Conservation (phyloP, 768 basidiomycete species). For the Leccinum disarticulatum region DNA sequence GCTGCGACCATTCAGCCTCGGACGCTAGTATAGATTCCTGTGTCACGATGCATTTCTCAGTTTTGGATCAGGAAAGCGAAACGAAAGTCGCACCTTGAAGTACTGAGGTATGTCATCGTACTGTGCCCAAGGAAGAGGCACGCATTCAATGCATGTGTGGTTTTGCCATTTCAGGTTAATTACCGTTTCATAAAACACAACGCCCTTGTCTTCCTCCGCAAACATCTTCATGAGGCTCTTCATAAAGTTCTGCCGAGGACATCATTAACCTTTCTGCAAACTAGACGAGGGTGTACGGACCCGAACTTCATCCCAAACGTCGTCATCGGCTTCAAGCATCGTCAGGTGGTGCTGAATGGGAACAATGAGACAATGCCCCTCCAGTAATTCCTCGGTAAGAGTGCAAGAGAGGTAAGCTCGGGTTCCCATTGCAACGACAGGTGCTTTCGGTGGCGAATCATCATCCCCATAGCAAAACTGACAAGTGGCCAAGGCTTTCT, state of each 20-base stretch:
- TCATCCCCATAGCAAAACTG: conserved; percentile 92
- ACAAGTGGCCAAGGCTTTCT: conserved; percentile 84
- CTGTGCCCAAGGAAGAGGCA: conserved; percentile 87
- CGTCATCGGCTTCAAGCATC: conserved; percentile 92
- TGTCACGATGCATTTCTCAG: conserved; percentile 5
- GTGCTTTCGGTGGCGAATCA: conserved; percentile 83
- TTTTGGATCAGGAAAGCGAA: not conserved
- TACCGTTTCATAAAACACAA: conserved; percentile 94
- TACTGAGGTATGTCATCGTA: conserved; percentile 90
- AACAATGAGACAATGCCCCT: conserved; percentile 92
- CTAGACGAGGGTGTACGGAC: conserved; percentile 44
- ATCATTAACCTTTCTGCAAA: conserved; percentile 1
- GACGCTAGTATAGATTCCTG: conserved; percentile 93
- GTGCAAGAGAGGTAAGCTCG: conserved; percentile 91
- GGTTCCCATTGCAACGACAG: conserved; percentile 88
- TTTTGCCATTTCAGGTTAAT: conserved; percentile 81
- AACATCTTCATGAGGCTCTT: conserved; percentile 97
- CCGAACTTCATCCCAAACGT: conserved; percentile 96
- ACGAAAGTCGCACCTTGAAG: conserved; percentile 63
- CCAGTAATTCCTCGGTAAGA: conserved; percentile 79
- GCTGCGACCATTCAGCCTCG: conserved; percentile 97
- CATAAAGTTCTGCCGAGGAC: conserved; percentile 58
- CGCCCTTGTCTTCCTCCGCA: conserved; percentile 88
- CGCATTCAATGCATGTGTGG: conserved; percentile 92
- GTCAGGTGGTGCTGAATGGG: conserved; percentile 93